Evolutionary conservation across 371 early-diverging fungal species (phyloP), one percentile per base, ranked within the genome.

Genomic region (Rhizopus delemar): DNA sequence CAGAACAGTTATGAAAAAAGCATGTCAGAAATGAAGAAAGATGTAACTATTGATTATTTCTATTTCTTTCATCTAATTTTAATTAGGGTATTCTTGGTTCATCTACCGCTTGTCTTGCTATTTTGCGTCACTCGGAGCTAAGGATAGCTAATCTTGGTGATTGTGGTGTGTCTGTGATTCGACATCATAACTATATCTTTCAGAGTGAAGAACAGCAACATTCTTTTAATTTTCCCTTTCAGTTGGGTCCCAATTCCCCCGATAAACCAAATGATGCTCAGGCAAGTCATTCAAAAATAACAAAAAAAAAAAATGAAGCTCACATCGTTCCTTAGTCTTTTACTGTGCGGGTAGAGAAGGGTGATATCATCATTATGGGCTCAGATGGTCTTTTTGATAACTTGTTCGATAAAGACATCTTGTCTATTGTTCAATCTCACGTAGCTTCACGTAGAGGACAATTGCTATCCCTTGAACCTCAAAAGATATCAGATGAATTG

Each of bases 91-190:
- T 89, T 33, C 78, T 93, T 13, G 97, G 97, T 9, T 92, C 93
- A 15, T 89, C 92, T 8, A 96, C 97, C 8, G 94, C 94, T 0
- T 84, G 92, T 66, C 70, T 95, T 53, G 93, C 86, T 12, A 75
- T 95, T n/a, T 74, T 96, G 58, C 78, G 92, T 34, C 86, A 93
- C 60, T 90, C 94, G 62, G 94, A 94, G 71, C 77, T 97, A 34
- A 84, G 93, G 0, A 86, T 97, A 48, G 90, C 94, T 1, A 94
- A 94, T 60, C 73, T 97, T 35, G 97, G 97, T 34, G 96, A 97
- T 73, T 93, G 94, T 69, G 94, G 93, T 2, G 74, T 96, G 48
- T 79, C 87, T 48, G 77, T 97, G 5, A 88, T 96, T 51, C 88
- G 97, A 28, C 78, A 85, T 51, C 85, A 87, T 53, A 87, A 90